Base-by-base conservation (phyloP, 2,329 filamentous ascomycete genomes). In the Ophiostoma angusticollis region DNA sequence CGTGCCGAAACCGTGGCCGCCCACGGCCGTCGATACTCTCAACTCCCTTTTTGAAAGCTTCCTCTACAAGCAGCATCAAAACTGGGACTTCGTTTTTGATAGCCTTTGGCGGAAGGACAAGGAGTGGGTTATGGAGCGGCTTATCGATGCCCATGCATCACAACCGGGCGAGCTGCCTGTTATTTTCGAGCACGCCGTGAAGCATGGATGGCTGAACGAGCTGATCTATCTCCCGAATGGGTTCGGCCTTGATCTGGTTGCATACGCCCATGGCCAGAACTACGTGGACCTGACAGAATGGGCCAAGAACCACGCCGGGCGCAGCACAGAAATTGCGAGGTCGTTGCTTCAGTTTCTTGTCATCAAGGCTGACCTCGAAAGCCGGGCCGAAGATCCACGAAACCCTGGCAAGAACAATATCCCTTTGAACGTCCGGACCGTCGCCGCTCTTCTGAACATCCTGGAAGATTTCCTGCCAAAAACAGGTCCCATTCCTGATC, bases 71-170 rank as follows among this genome's bases (percentile, higher is more conserved):
- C 73, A 78, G 40, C 77, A 85, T 9, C 70, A 78, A 5, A 75
- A 87, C 40, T 82, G 84, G 55, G 79, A 87, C 48, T 93, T 95
- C 46, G 89, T 94, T 12, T 72, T 98, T 41, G 80, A 94, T 54
- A 87, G 85, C 42, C 64, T 94, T 6, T 96, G 89, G 87, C 79
- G 81, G 49, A 86, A 91, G 54, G 85, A 96, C 54, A 83, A 79
- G 48, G 72, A 80, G 16, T 96, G 86, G 81, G 82, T 96, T 13
- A 79, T 80, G 9, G 74, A 79, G 47, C 77, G 83, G 42, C 74
- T 98, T 24, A 76, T 89, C 30, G 79, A 86, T 43, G 72, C 74
- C 8, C 85, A 91, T 56, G 80, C 79, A 29, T 64, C 70, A 42
- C 74, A 82, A 49, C 78, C 76, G 2, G 72, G 78, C 41, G 71